Percentiles rank a stretch among this genome's conserved stretches.
These are phyloP conservation scores for Ceratocystis alfenasii DNA, from an alignment of 2,329 filamentous ascomycete species.

Conservation along the genomic window DNA sequence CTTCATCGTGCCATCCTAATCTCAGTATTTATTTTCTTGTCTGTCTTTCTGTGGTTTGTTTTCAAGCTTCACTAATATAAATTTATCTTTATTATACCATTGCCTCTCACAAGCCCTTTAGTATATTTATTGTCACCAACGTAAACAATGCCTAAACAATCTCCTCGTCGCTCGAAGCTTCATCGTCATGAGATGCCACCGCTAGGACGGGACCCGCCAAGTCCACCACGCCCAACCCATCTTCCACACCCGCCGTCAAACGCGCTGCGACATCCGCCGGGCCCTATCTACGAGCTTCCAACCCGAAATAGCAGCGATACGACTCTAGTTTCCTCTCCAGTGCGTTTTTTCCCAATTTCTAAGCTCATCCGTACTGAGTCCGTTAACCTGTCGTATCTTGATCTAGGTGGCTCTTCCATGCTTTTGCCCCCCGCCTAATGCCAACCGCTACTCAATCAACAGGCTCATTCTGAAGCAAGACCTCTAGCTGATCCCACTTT, in stretches of 20 bases:
- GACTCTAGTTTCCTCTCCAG: background rate
- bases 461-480: slow-evolving; percentile 47
- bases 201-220: background rate
- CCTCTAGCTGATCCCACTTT: slow-evolving; percentile 46
- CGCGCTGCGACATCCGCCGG: background rate
- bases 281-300: background rate
- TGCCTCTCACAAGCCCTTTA: background rate
- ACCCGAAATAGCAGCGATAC: background rate
- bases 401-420: background rate
- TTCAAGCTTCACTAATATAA: background rate
- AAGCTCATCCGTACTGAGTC: background rate
- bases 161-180: background rate
- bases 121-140: background rate
- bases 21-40: background rate
- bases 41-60: background rate
- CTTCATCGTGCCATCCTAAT: background rate
- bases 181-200: background rate
- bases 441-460: slow-evolving; percentile 27
- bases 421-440: background rate
- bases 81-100: background rate
- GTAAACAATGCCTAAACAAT: background rate
- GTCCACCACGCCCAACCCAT: background rate
- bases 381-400: background rate
- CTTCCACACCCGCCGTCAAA: background rate
- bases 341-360: background rate